Conservation (phyloP, 164 flowering plant genomes). For the Stephania cephalantha region DNA sequence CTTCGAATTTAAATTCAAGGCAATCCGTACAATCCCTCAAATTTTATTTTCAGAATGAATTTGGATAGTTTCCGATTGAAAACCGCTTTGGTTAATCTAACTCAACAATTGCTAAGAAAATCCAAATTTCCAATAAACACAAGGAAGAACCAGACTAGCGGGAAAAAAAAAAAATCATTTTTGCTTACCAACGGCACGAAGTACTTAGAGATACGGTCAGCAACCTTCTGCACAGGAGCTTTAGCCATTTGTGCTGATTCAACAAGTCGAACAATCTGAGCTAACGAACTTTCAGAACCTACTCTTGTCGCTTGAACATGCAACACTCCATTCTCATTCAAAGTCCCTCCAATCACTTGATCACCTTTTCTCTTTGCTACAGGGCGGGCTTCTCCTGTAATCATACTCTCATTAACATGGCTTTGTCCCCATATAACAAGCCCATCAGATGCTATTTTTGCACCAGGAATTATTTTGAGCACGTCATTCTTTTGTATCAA, state of each 20-base stretch:
- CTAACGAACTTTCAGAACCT: slow-evolving; percentile 84
- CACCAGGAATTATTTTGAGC: slow-evolving; percentile 74
- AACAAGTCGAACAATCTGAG: slow-evolving; percentile 82
- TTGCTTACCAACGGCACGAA: slow-evolving; percentile 78
- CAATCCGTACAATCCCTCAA: not conserved
- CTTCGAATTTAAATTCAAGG: not conserved
- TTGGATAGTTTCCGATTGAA: not conserved
- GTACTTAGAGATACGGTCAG: slow-evolving; percentile 76
- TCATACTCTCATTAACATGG: slow-evolving; percentile 95
- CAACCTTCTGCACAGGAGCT: slow-evolving; percentile 93
- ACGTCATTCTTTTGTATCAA: slow-evolving; percentile 74
- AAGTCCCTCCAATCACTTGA: slow-evolving; percentile 81
- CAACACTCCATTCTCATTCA: slow-evolving; percentile 79
- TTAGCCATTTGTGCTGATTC: slow-evolving; percentile 95
- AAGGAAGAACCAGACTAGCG: not conserved
- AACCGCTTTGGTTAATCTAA: not conserved
- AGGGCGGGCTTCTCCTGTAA: slow-evolving; percentile 82
- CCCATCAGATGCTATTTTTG: slow-evolving; percentile 85
- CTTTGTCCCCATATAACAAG: slow-evolving; percentile 81
- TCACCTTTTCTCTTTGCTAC: slow-evolving; percentile 78
- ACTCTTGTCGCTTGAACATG: slow-evolving; percentile 71
- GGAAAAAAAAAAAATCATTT: not conserved
- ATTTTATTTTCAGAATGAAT: not conserved
- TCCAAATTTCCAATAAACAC: not conserved
- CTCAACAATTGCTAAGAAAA: not conserved